Conservation (phyloP, 2,329 filamentous ascomycete species). For the Aquanectria penicillioides region DNA sequence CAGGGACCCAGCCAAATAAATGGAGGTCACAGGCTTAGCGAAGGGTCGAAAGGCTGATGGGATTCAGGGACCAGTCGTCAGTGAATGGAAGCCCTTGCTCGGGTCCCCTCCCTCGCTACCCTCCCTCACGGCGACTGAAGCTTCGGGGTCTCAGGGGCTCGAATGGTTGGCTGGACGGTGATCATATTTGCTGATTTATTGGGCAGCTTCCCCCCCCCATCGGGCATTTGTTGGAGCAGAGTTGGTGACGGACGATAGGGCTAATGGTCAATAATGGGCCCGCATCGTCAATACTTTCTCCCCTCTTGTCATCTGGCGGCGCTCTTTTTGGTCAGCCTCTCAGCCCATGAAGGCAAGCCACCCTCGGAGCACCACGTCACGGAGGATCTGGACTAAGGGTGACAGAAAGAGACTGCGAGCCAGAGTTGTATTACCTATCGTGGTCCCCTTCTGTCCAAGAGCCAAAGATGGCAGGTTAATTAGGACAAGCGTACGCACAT, state of each 20-base stretch:
- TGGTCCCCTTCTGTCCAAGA: conserved; percentile 10
- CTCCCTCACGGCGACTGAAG: conserved; percentile 10
- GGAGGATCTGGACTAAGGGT: not conserved
- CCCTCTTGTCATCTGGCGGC: not conserved
- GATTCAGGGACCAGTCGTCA: conserved; percentile 15
- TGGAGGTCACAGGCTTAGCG: conserved; percentile 14
- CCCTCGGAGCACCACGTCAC: conserved; percentile 8
- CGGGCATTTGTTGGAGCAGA: conserved; percentile 4
- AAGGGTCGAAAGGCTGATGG: conserved; percentile 6
- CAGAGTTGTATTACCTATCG: not conserved
- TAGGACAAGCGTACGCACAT: conserved; percentile 7
- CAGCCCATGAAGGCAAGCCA: conserved; percentile 10
- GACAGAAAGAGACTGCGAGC: not conserved
- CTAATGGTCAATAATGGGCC: conserved; percentile 14
- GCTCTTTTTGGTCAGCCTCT: conserved; percentile 2
- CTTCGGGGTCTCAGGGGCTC: conserved; percentile 9
- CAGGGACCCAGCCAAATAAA: conserved; percentile 10
- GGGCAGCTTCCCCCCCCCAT: conserved; percentile 15
- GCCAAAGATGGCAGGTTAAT: conserved; percentile 4
- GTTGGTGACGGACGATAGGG: conserved; percentile 12
- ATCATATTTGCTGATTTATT: conserved; percentile 14
- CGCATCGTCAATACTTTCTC: not conserved
- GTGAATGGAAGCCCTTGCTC: not conserved
- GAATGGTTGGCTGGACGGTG: conserved; percentile 5
- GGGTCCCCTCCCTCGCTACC: conserved; percentile 2